phyloP scores from a whole-genome alignment of 805 yeast species.

The Cyberlindnera meyerae region DNA sequence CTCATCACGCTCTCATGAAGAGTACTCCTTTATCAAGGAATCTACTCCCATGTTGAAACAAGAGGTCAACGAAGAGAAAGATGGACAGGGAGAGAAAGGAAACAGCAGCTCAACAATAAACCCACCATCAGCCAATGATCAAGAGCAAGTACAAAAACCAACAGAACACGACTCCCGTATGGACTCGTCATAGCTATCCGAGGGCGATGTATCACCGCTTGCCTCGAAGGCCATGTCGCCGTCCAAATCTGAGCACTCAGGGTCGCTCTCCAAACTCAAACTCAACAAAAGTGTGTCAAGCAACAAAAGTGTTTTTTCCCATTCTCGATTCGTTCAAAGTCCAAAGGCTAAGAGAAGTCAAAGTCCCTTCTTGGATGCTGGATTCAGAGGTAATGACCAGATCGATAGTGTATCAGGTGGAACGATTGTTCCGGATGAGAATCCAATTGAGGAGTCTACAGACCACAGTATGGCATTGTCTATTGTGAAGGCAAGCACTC shows the following conservation, averaged over 20 bases:
- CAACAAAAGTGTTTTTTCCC: slow-evolving; percentile 17
- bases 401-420: slow-evolving; percentile 6
- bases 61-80: no score
- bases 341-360: slow-evolving; percentile 18
- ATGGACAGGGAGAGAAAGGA: neutral
- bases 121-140: slow-evolving; percentile 1
- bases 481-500: neutral
- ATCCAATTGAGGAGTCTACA: slow-evolving; percentile 27
- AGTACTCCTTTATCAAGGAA: neutral
- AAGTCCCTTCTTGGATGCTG: slow-evolving; percentile 25
- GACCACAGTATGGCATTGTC: slow-evolving; percentile 21
- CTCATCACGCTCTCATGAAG: neutral
- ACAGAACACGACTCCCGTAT: no score
- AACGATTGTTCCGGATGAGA: slow-evolving; percentile 16
- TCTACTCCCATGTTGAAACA: neutral
- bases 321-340: slow-evolving; percentile 18
- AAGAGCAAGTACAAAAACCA: no score
- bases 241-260: slow-evolving; percentile 5
- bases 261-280: slow-evolving; percentile 6
- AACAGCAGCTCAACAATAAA: slow-evolving; percentile 8
- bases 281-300: slow-evolving; percentile 5
- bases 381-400: slow-evolving; percentile 17
- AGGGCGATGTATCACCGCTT: no score
- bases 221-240: slow-evolving; percentile 1
- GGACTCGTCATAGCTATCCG: no score